A percentile compares a stretch with the other conserved stretches of the same genome.
These are phyloP conservation scores for Phoma sp. DNA, from an alignment of 2,329 filamentous ascomycete genomes.

Conservation along the genomic window DNA sequence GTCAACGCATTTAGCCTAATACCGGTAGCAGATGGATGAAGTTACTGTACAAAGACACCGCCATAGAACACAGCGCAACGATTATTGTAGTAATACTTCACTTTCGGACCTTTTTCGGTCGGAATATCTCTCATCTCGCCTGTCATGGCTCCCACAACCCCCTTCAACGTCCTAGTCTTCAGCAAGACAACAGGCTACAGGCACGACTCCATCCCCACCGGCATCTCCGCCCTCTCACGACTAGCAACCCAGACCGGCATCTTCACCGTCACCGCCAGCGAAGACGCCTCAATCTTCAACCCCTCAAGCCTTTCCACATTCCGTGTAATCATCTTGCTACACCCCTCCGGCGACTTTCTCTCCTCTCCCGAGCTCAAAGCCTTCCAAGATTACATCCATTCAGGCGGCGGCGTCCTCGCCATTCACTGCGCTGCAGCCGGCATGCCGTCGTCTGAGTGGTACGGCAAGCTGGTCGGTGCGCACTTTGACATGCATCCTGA, in stretches of 20 bases:
- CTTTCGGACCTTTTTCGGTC: no score
- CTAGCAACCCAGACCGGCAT: constrained; percentile 8
- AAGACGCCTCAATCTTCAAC: constrained; percentile 26
- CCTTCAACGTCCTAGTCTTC: constrained; percentile 31
- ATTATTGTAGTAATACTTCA: no score
- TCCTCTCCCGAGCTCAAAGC: constrained; percentile 12
- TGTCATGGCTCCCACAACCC: not conserved
- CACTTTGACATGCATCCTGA: constrained; percentile 37
- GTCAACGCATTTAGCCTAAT: constrained; percentile 10
- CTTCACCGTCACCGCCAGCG: constrained; percentile 25
- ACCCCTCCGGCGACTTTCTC: constrained; percentile 25
- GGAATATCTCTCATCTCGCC: not conserved
- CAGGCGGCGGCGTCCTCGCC: constrained; percentile 32
- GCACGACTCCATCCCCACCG: constrained; percentile 33
- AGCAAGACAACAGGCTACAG: constrained; percentile 37
- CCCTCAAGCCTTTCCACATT: constrained; percentile 11
- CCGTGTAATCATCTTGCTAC: constrained; percentile 24
- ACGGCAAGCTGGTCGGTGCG: constrained; percentile 29
- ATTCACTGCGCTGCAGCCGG: constrained; percentile 38
- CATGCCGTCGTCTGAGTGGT: constrained; percentile 31
- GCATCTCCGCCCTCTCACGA: constrained; percentile 19
- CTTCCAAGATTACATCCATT: constrained; percentile 22
- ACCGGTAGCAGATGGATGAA: no score
- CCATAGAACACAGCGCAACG: not conserved
- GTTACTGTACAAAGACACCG: not conserved